phyloP scores from a whole-genome alignment of 768 basidiomycete species.

The Rhodotorula graminis region DNA sequence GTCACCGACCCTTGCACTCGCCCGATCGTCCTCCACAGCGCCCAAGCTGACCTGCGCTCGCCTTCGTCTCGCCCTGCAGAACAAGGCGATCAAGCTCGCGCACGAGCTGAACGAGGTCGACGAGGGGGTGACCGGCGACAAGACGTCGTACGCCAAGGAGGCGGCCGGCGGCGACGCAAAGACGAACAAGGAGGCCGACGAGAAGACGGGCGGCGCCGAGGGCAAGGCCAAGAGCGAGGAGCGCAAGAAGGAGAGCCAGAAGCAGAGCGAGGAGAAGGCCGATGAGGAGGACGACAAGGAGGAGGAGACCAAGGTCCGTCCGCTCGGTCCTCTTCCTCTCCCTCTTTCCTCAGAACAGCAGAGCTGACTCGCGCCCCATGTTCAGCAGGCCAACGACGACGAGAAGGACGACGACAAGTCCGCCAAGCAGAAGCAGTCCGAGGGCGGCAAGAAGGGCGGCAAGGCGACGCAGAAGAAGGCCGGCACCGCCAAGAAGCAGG shows the following conservation, averaged over 20 bases:
- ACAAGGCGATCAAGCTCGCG: conserved; percentile 34
- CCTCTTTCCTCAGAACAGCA: too few species aligned
- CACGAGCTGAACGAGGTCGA: conserved; percentile 32
- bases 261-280: not conserved
- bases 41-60: not conserved
- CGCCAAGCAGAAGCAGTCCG: not conserved
- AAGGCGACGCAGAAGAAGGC: too few species aligned
- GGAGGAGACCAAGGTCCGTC: not conserved
- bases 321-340: too few species aligned
- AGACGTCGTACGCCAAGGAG: conserved; percentile 26
- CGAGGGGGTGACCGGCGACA: conserved; percentile 15
- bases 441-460: conserved; percentile 17
- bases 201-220: conserved; percentile 1
- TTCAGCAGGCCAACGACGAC: not conserved
- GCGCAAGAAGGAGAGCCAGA: not conserved
- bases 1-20: not conserved
- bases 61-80: not conserved
- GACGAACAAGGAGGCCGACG: conserved; percentile 4
- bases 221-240: not conserved
- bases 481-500: too few species aligned
- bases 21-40: too few species aligned
- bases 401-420: not conserved
- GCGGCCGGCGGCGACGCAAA: conserved; percentile 1
- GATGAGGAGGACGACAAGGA: not conserved
- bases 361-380: too few species aligned